phyloP scores from a whole-genome alignment of 1,284 basidiomycete species.

The Peniophora sp. region DNA sequence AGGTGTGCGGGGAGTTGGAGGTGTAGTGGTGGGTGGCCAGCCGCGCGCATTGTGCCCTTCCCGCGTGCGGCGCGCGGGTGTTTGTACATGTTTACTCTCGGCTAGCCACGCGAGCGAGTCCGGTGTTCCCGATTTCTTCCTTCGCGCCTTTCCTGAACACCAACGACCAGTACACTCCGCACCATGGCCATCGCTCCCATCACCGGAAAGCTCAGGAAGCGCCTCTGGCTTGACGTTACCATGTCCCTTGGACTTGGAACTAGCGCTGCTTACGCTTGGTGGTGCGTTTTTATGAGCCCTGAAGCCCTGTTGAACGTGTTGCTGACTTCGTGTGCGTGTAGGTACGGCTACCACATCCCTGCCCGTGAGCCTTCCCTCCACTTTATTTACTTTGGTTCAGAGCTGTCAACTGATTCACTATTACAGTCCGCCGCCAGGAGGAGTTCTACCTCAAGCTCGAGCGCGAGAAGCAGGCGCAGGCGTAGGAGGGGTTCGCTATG shows the following conservation, averaged over 20 bases:
- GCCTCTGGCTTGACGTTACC: conserved; percentile 75
- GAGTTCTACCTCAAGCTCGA: conserved; percentile 80
- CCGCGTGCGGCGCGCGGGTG: not conserved
- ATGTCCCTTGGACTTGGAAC: conserved; percentile 67
- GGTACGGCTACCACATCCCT: conserved; percentile 78
- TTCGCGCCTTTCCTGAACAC: not conserved
- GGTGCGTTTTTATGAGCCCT: conserved; percentile 41
- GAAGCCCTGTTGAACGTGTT: conserved; percentile 11
- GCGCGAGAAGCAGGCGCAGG: conserved; percentile 28
- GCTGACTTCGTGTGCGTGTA: conserved; percentile 21
- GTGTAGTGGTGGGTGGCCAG: conserved; percentile 2
- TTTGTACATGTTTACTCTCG: conserved; percentile 6
- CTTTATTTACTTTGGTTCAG: not conserved
- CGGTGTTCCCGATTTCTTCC: conserved; percentile 13
- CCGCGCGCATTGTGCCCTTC: conserved; percentile 1
- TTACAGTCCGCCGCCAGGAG: conserved; percentile 70
- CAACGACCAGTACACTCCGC: conserved; percentile 7
- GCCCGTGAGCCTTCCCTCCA: conserved; percentile 39
- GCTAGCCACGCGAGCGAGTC: not conserved
- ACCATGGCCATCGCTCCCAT: conserved; percentile 79
- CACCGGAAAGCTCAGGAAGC: conserved; percentile 83
- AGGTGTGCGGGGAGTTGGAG: not conserved
- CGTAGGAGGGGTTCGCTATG: not conserved
- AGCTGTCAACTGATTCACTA: conserved; percentile 6
- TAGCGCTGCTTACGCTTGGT: conserved; percentile 67